Evolutionary conservation across 495 filamentous ascomycete species (phyloP), one percentile per base, ranked within the genome.

Genomic region (Ascobolus immersus): DNA sequence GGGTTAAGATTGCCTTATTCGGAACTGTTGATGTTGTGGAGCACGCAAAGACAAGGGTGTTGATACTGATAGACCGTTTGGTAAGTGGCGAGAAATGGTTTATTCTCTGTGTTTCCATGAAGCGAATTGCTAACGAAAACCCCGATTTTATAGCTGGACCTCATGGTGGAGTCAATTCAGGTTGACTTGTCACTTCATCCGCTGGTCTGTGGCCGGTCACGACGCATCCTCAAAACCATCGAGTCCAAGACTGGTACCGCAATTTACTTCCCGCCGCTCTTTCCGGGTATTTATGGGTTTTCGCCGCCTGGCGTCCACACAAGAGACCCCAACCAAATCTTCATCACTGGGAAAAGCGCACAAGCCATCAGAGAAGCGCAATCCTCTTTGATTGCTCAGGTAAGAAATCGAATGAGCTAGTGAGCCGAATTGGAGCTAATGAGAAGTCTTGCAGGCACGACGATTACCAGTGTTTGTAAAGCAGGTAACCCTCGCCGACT

Each of bases 21-120:
- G 89, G 89, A 21, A 86, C 94, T 52, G 69, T 80, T 59, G 73
- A 94, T 55, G 90, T 77, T 48, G 71, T 77, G 6, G 86, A 96
- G 55, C 80, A 93, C 56, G 89, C 89, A 38, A 94, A 94, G 64
- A 92, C 81, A 1, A 63, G 84, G 39, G 69, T 93, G 20, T 63
- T 96, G 47, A 84, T 94, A 55, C 79, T 93, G 62, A 93, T 96
- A 47, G 86, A 96, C 50, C 74, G 82, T 59, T 69, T 94, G 57
- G 82, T 94, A 66, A 44, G 77, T 58, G 39, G 14, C 7, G 17
- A 17, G 25, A 14, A 27, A 14, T 14, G 3, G 25, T 27, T 25
- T 27, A 7, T 25, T 19, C 37, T 24, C 5, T 21, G 10, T 13
- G 5, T 7, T 20, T 1, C 1, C 4, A 20, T 4, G 5, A n/a